Percentiles rank a stretch among this genome's conserved stretches.
phyloP scores from a whole-genome alignment of 73 alveolate species.

The Uronychia binucleata region DNA sequence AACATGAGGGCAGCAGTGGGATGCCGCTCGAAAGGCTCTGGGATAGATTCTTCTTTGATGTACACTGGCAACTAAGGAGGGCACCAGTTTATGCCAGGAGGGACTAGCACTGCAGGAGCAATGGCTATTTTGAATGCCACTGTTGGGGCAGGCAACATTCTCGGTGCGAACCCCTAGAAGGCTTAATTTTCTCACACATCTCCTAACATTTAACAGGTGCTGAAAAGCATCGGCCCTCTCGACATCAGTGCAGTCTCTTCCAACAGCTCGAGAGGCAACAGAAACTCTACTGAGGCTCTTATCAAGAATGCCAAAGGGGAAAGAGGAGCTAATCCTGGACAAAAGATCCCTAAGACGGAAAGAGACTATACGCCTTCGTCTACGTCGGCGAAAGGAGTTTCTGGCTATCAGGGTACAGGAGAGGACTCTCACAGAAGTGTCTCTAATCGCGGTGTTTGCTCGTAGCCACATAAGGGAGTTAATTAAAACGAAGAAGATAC shows the following conservation, averaged over 20 bases:
- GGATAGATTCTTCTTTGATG: neutral
- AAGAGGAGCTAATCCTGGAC: neutral
- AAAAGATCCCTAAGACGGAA: neutral
- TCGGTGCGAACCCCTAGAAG: neutral
- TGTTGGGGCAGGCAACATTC: neutral
- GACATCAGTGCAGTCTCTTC: conserved; percentile 1
- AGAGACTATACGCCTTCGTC: neutral
- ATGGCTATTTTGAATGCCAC: neutral
- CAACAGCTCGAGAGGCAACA: neutral
- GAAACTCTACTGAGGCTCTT: neutral
- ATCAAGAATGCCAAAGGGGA: neutral
- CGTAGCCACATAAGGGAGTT: too few species aligned
- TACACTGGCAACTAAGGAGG: neutral
- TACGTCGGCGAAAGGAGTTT: too few species aligned
- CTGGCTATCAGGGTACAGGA: too few species aligned
- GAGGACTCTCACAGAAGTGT: too few species aligned
- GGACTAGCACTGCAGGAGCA: neutral
- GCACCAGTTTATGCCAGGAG: neutral
- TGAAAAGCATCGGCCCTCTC: conserved; percentile 9
- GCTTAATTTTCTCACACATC: conserved; percentile 42
- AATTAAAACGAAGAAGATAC: too few species aligned
- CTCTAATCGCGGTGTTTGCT: too few species aligned
- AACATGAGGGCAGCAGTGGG: neutral
- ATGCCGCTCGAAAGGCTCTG: neutral
- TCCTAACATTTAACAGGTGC: conserved; percentile 43